Evolutionary conservation across 768 basidiomycete genomes (phyloP).

Genomic region (Hypsizygus marmoreus): DNA sequence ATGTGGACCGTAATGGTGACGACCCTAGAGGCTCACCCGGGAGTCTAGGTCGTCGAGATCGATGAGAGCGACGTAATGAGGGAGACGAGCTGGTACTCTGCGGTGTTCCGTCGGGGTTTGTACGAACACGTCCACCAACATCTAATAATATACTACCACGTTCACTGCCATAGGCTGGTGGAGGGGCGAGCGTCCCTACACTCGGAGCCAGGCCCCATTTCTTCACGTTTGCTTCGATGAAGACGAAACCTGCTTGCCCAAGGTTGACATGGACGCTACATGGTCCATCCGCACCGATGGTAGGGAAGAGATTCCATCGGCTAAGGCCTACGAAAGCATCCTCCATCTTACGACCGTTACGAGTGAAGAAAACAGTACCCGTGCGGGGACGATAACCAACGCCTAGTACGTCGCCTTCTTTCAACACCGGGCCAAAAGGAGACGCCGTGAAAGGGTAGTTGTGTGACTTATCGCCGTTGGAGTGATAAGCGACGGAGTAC

Average conservation of each 20-base stretch:
- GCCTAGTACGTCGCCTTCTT: constrained; percentile 95
- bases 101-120: constrained; percentile 39
- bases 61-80: constrained; percentile 58
- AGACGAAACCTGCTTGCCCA: constrained; percentile 97
- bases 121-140: constrained; percentile 66
- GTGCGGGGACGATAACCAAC: constrained; percentile 95
- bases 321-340: constrained; percentile 93
- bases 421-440: constrained; percentile 80
- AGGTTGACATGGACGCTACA: constrained; percentile 97
- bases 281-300: constrained; percentile 93
- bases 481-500: constrained; percentile 93
- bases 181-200: constrained; percentile 94
- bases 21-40: constrained; percentile 43
- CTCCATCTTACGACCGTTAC: constrained; percentile 95
- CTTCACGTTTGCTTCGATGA: constrained; percentile 99
- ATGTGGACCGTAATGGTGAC: constrained; percentile 60
- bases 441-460: constrained; percentile 92
- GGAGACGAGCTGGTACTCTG: constrained; percentile 49
- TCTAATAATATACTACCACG: constrained; percentile 94
- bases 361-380: constrained; percentile 98
- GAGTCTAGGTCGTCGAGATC: constrained; percentile 55
- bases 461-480: constrained; percentile 95
- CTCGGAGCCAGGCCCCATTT: constrained; percentile 99
- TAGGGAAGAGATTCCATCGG: constrained; percentile 94
- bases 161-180: constrained; percentile 97